phyloP scores from a whole-genome alignment of 768 basidiomycete species.

The Lanmaoa pseudosensibilis region DNA sequence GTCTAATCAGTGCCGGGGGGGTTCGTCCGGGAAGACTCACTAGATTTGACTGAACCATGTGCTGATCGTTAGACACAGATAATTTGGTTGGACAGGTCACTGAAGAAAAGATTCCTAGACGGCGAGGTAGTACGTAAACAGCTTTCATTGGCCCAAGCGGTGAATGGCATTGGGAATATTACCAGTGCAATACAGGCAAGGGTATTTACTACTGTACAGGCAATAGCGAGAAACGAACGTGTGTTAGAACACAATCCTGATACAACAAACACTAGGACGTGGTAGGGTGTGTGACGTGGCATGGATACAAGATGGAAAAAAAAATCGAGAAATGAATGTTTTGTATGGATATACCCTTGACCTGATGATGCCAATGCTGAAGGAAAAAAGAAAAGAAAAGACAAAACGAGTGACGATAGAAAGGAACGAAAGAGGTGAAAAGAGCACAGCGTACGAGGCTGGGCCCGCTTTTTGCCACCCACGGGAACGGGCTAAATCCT shows the following conservation, averaged over 20 bases:
- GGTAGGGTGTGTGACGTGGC: not conserved
- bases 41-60: too few species aligned
- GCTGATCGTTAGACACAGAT: too few species aligned
- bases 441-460: not conserved
- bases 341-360: constrained; percentile 9
- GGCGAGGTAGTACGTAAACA: too few species aligned
- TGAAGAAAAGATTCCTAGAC: too few species aligned
- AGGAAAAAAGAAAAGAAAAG: not conserved
- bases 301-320: constrained; percentile 18
- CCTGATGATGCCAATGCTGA: constrained; percentile 8
- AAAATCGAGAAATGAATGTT: constrained; percentile 2
- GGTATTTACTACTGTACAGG: constrained; percentile 12
- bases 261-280: constrained; percentile 8
- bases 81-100: too few species aligned
- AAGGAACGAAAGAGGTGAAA: not conserved
- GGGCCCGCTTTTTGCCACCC: constrained; percentile 6
- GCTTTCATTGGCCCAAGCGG: too few species aligned
- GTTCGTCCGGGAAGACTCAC: too few species aligned
- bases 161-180: not conserved
- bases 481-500: not conserved
- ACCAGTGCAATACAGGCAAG: constrained; percentile 4
- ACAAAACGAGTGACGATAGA: constrained; percentile 14
- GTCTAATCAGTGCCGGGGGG: too few species aligned
- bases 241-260: constrained; percentile 2
- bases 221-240: constrained; percentile 3